Evolutionary conservation across 805 yeast genomes (phyloP).

Genomic region (Metschnikowia sp.): DNA sequence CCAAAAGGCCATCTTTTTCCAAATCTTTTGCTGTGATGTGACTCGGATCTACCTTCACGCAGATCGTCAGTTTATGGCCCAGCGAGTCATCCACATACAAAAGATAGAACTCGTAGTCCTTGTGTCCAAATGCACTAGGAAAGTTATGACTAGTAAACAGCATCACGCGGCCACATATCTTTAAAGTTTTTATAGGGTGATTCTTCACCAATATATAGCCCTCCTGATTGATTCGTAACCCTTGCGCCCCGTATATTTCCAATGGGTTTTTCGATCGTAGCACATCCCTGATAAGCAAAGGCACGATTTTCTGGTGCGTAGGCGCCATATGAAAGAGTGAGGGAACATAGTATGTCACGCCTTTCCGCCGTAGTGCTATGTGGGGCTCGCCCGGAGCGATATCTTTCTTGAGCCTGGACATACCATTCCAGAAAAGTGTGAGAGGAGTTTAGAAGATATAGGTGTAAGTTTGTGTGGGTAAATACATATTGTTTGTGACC

Average conservation of each 20-base stretch:
- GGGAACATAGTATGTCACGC: slow-evolving; percentile 30
- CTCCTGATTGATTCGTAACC: slow-evolving; percentile 12
- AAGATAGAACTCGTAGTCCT: slow-evolving; percentile 10
- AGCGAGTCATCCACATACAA: slow-evolving; percentile 36
- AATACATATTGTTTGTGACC: too few species aligned
- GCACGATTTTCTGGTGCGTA: slow-evolving; percentile 18
- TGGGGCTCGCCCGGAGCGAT: slow-evolving; percentile 35
- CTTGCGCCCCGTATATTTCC: slow-evolving; percentile 17
- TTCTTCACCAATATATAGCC: slow-evolving; percentile 25
- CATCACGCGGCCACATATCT: slow-evolving; percentile 28
- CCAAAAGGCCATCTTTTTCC: slow-evolving; percentile 21
- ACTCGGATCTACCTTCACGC: slow-evolving; percentile 18
- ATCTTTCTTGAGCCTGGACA: slow-evolving; percentile 18
- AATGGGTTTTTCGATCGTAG: slow-evolving; percentile 10
- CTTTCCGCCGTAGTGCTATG: slow-evolving; percentile 25
- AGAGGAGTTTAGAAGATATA: too few species aligned
- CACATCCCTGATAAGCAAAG: slow-evolving; percentile 33
- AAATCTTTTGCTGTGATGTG: slow-evolving; percentile 15
- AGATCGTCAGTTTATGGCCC: slow-evolving; percentile 25
- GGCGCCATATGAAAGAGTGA: slow-evolving; percentile 34
- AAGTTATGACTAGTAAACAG: slow-evolving; percentile 5
- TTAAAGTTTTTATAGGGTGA: slow-evolving; percentile 29
- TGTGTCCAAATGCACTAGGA: slow-evolving; percentile 2
- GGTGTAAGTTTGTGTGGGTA: too few species aligned
- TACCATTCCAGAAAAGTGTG: not conserved